Evolutionary conservation across 345 rosid genomes (phyloP).

Genomic region (Fremontodendron californicum): DNA sequence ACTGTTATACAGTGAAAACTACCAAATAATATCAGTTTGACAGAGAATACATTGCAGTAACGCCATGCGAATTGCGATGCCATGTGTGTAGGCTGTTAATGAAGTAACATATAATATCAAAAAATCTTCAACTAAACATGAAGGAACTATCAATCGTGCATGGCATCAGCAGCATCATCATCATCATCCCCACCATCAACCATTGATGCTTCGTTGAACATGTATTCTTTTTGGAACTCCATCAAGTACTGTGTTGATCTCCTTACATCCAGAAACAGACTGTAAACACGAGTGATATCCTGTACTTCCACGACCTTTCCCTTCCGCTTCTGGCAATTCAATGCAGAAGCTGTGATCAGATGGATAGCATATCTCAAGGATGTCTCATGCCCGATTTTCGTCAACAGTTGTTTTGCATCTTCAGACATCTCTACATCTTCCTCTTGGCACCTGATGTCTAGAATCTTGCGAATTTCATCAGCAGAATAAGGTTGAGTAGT

Average conservation of each 20-base stretch:
- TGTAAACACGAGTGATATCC: constrained; percentile 72
- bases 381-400: constrained; percentile 79
- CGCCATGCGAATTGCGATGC: not conserved
- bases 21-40: not conserved
- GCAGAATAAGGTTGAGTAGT: constrained; percentile 74
- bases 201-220: constrained; percentile 60
- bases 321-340: constrained; percentile 84
- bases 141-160: constrained; percentile 32
- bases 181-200: constrained; percentile 43
- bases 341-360: constrained; percentile 73
- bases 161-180: constrained; percentile 46
- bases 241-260: constrained; percentile 90
- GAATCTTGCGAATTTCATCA: constrained; percentile 72
- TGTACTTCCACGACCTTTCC: constrained; percentile 70
- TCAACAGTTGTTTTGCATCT: constrained; percentile 73
- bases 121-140: not conserved
- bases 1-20: not conserved
- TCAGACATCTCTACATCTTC: constrained; percentile 86
- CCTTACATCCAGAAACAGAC: constrained; percentile 82
- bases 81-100: not conserved
- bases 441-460: constrained; percentile 91
- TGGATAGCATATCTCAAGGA: constrained; percentile 91
- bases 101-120: not conserved
- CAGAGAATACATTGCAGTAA: not conserved
- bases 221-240: constrained; percentile 82